Conservation (phyloP, 2,329 filamentous ascomycete species). For the Scedosporium dehoogii region DNA sequence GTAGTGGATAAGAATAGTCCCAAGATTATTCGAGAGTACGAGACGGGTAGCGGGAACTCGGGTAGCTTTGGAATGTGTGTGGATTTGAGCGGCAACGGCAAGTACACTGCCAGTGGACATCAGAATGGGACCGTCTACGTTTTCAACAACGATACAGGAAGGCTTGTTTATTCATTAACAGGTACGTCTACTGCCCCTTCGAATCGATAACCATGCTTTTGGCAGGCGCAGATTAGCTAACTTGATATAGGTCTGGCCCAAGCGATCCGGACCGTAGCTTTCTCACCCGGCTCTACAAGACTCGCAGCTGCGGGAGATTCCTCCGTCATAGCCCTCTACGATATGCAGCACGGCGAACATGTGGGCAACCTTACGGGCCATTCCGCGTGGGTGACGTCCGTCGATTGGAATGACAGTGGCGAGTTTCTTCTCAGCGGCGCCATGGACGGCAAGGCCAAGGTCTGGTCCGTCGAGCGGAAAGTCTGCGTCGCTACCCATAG, state of each 20-base stretch:
- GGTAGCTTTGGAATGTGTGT: slow-evolving; percentile 87
- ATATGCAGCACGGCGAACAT: slow-evolving; percentile 85
- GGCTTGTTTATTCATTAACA: slow-evolving; percentile 75
- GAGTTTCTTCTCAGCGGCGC: slow-evolving; percentile 83
- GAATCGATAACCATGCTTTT: neutral
- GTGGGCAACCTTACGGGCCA: slow-evolving; percentile 75
- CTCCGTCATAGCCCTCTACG: slow-evolving; percentile 81
- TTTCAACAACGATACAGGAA: slow-evolving; percentile 84
- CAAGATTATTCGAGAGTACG: slow-evolving; percentile 68
- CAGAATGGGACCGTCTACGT: slow-evolving; percentile 88
- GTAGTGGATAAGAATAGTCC: slow-evolving; percentile 39
- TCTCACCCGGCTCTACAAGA: slow-evolving; percentile 75
- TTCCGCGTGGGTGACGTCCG: slow-evolving; percentile 76
- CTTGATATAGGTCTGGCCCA: slow-evolving; percentile 60
- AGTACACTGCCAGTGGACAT: slow-evolving; percentile 82
- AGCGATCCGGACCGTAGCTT: slow-evolving; percentile 74
- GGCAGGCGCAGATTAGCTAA: neutral
- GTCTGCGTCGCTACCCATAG: slow-evolving; percentile 87
- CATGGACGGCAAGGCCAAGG: slow-evolving; percentile 89
- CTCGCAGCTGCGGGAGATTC: slow-evolving; percentile 88
- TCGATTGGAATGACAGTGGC: slow-evolving; percentile 90
- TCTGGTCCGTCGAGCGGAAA: slow-evolving; percentile 82
- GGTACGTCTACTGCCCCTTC: slow-evolving; percentile 37
- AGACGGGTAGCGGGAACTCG: slow-evolving; percentile 60
- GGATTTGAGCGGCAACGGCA: slow-evolving; percentile 69